These are phyloP conservation scores for Leishmania tropica DNA, from an alignment of 208 protist genomes.

Conservation along the genomic window DNA sequence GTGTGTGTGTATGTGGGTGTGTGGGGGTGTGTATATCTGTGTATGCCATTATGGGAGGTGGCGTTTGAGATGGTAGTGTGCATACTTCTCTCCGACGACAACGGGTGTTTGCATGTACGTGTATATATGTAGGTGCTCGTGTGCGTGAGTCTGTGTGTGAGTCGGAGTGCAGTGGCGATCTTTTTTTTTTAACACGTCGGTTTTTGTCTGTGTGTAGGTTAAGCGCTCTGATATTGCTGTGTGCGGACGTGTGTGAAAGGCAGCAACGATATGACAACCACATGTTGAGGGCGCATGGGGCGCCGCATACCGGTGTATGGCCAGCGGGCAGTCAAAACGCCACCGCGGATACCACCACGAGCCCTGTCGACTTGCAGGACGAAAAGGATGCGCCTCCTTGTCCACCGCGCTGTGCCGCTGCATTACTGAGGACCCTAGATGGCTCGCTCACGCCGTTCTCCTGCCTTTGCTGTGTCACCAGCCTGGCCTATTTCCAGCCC, in stretches of 20 bases:
- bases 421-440: background rate
- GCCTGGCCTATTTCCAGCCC: background rate
- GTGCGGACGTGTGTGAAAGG: no score
- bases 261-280: no score
- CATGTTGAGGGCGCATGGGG: no score
- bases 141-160: conserved; percentile 3
- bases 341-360: background rate
- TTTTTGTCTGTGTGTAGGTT: background rate
- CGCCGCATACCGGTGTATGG: background rate
- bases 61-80: background rate
- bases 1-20: background rate
- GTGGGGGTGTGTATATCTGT: background rate
- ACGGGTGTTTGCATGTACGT: background rate
- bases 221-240: background rate
- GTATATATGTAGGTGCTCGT: background rate
- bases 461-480: background rate
- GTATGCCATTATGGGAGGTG: background rate
- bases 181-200: background rate
- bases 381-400: background rate
- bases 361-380: background rate
- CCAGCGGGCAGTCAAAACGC: background rate
- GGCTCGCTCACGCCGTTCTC: background rate
- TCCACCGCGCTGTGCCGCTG: background rate
- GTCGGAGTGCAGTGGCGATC: background rate
- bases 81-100: background rate